Conservation (phyloP, 2,329 filamentous ascomycete genomes). For the Botrytis aclada region DNA sequence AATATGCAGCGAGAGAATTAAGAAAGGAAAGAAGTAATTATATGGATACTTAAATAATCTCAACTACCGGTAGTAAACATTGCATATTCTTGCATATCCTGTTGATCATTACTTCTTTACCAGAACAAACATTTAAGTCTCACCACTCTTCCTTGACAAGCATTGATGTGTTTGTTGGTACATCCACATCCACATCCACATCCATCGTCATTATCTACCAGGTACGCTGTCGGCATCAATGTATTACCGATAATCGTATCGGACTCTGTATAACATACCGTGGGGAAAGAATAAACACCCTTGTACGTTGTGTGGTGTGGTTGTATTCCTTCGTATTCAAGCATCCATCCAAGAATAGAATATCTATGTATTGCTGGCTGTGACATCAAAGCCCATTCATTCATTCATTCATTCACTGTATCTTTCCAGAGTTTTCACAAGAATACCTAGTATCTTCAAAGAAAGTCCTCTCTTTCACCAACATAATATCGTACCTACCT, state of each 20-base stretch:
- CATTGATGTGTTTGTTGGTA: neutral
- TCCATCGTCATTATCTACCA: neutral
- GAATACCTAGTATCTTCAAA: neutral
- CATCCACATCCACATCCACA: neutral
- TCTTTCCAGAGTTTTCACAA: neutral
- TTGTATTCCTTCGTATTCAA: constrained; percentile 4
- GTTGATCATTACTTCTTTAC: constrained; percentile 1
- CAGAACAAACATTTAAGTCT: neutral
- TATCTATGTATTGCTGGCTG: neutral
- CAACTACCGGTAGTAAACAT: neutral
- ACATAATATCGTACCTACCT: neutral
- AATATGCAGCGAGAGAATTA: neutral
- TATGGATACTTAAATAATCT: neutral
- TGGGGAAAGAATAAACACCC: neutral
- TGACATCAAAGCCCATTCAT: neutral
- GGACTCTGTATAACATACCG: neutral
- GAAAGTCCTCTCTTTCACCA: neutral
- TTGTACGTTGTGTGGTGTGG: too few species aligned
- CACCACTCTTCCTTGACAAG: neutral
- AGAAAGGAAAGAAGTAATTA: neutral
- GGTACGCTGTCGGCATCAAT: neutral
- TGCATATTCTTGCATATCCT: neutral
- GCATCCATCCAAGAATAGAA: neutral
- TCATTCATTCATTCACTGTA: neutral
- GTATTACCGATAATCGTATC: neutral